phyloP scores from a whole-genome alignment of 371 early-diverging fungal genomes.

The Paraphysoderma sedebokerense region DNA sequence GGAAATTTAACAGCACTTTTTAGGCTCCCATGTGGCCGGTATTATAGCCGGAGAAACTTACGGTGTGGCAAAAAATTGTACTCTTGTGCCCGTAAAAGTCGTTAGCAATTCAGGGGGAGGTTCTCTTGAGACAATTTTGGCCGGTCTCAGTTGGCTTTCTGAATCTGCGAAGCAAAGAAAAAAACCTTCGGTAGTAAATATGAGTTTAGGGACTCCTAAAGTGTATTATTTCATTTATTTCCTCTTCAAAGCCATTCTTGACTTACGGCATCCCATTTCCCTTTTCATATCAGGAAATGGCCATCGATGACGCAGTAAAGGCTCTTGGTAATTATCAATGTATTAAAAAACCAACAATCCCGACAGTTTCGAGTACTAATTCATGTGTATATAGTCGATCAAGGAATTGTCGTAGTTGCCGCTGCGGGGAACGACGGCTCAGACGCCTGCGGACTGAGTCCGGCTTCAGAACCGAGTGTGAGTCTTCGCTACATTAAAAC shows the following conservation, averaged over 20 bases:
- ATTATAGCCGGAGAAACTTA: constrained; percentile 50
- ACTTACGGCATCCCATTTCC: too few relatives aligned
- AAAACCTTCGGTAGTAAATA: constrained; percentile 2
- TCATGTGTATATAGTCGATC: too few relatives aligned
- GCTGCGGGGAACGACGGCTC: constrained; percentile 34
- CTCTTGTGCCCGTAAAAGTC: constrained; percentile 69
- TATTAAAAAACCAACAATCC: too few relatives aligned
- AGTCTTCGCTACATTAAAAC: too few relatives aligned
- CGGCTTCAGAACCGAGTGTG: background rate
- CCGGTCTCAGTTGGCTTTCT: background rate
- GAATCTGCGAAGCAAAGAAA: too few relatives aligned
- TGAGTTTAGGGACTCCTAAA: constrained; percentile 9
- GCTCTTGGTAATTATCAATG: too few relatives aligned
- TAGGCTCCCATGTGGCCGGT: constrained; percentile 71
- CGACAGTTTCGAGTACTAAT: too few relatives aligned
- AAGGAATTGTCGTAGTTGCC: constrained; percentile 13
- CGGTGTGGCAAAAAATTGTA: constrained; percentile 79
- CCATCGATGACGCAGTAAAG: too few relatives aligned
- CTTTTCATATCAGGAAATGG: too few relatives aligned
- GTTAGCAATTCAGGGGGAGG: constrained; percentile 14
- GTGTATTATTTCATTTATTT: too few relatives aligned
- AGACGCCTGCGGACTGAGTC: constrained; percentile 20
- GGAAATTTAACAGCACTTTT: too few relatives aligned
- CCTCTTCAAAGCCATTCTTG: too few relatives aligned
- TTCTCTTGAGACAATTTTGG: background rate